Percentiles rank a stretch among this genome's conserved stretches.
phyloP scores from a whole-genome alignment of 768 basidiomycete genomes.

The Fistulinella prunicolor region DNA sequence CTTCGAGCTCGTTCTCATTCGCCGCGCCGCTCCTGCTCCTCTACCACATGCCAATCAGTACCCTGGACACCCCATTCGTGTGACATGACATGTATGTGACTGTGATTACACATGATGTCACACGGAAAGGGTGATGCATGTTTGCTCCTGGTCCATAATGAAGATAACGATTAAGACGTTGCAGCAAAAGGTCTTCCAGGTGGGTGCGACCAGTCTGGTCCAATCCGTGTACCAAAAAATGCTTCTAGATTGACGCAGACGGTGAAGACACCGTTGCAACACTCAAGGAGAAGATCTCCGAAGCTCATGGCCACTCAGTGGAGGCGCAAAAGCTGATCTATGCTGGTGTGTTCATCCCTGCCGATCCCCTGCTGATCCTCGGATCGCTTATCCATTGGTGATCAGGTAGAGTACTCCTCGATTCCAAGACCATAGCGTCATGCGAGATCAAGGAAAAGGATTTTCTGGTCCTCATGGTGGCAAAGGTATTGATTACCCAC shows the following conservation, averaged over 20 bases:
- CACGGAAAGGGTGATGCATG: no score
- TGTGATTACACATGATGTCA: conserved; percentile 21
- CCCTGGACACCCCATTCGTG: conserved; percentile 28
- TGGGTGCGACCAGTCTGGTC: conserved; percentile 27
- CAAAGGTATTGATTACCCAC: conserved; percentile 63
- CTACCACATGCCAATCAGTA: conserved; percentile 18
- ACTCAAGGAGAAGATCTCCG: conserved; percentile 82
- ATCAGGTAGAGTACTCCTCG: conserved; percentile 85
- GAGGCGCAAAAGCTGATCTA: conserved; percentile 91
- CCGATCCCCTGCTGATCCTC: conserved; percentile 3
- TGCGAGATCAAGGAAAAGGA: conserved; percentile 97
- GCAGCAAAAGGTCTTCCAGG: conserved; percentile 88
- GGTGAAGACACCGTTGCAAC: conserved; percentile 66
- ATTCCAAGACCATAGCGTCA: conserved; percentile 84
- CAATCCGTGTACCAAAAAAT: background rate
- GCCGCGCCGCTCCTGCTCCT: no score
- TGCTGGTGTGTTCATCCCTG: conserved; percentile 56
- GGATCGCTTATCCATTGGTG: conserved; percentile 1
- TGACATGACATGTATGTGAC: no score
- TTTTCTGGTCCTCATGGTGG: conserved; percentile 98
- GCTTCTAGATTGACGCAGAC: conserved; percentile 70
- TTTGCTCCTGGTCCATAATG: conserved; percentile 47
- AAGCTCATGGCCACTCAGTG: conserved; percentile 69
- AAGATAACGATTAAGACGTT: conserved; percentile 96
- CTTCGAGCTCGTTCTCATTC: no score